A percentile compares a stretch with the other conserved stretches of the same genome.
Conservation (phyloP, 2,329 filamentous ascomycete species). For the Fusarium stilboides region DNA sequence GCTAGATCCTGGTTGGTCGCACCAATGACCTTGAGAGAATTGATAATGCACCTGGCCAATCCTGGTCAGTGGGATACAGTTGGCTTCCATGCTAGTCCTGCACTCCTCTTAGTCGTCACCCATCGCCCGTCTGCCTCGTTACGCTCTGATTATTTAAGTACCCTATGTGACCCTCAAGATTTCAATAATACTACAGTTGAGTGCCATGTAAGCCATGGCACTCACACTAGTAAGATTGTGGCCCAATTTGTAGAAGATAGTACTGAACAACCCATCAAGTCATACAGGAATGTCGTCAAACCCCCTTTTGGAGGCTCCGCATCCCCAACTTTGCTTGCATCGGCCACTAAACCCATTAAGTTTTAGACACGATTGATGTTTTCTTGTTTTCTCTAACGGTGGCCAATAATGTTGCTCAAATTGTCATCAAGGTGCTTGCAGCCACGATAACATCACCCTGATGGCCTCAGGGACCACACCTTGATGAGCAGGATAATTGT, state of each 20-base stretch:
- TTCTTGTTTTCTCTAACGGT: neutral
- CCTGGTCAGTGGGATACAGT: neutral
- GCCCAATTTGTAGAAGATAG: too few species aligned
- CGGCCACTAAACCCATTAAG: neutral
- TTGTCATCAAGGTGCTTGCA: conserved; percentile 37
- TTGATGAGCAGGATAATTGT: conserved; percentile 37
- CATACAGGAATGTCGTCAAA: neutral
- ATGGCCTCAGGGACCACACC: conserved; percentile 36
- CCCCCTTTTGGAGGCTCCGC: conserved; percentile 23
- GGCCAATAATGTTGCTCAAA: conserved; percentile 22
- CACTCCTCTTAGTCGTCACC: neutral
- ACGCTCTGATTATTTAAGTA: too few species aligned
- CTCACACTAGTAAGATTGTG: too few species aligned
- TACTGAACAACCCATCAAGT: too few species aligned
- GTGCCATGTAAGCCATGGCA: too few species aligned
- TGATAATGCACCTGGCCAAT: neutral
- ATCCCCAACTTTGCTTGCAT: neutral
- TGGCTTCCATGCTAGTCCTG: neutral
- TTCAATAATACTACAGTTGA: too few species aligned
- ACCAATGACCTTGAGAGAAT: conserved; percentile 16
- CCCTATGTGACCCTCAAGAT: too few species aligned
- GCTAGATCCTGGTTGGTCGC: accelerated
- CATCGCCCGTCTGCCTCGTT: too few species aligned
- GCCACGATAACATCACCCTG: conserved; percentile 33
- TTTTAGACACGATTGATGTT: neutral